phyloP scores from a whole-genome alignment of 1,139 yeast species.

The Zygosaccharomyces sapae region DNA sequence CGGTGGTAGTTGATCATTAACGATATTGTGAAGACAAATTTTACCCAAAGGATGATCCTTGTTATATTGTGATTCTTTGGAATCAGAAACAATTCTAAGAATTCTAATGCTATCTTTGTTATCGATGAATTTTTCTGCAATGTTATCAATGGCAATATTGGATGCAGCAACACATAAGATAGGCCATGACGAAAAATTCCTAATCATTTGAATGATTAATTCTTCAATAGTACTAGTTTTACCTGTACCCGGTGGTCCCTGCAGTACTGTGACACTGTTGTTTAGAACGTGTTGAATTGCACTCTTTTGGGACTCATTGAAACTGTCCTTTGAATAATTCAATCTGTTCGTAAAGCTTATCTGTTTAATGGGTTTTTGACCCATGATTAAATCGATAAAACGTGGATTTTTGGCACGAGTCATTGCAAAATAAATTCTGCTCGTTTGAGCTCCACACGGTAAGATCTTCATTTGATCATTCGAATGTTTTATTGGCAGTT shows the following conservation, averaged over 20 bases:
- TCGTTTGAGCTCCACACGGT: conserved; percentile 61
- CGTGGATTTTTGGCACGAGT: conserved; percentile 52
- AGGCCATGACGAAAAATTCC: conserved; percentile 54
- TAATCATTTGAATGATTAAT: conserved; percentile 57
- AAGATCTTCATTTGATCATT: conserved; percentile 44
- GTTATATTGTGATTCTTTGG: conserved; percentile 59
- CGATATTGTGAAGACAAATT: conserved; percentile 61
- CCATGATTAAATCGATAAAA: conserved; percentile 56
- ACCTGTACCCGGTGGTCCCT: conserved; percentile 72
- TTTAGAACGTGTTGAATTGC: conserved; percentile 68
- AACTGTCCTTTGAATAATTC: conserved; percentile 44
- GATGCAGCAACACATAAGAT: conserved; percentile 73
- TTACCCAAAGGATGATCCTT: conserved; percentile 51
- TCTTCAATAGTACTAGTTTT: conserved; percentile 64
- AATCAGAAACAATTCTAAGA: conserved; percentile 56
- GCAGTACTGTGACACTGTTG: conserved; percentile 60
- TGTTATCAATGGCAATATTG: conserved; percentile 70
- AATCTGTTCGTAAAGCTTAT: conserved; percentile 53
- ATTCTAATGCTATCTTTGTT: conserved; percentile 46
- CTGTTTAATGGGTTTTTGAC: conserved; percentile 57
- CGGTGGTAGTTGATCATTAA: conserved; percentile 48
- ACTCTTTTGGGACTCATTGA: conserved; percentile 62
- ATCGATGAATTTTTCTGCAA: conserved; percentile 60
- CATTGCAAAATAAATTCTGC: conserved; percentile 63
- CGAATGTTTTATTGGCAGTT: conserved; percentile 42